Conservation (phyloP, 2,329 filamentous ascomycete genomes). For the Ophiocordyceps polyrhachis-furcata region DNA sequence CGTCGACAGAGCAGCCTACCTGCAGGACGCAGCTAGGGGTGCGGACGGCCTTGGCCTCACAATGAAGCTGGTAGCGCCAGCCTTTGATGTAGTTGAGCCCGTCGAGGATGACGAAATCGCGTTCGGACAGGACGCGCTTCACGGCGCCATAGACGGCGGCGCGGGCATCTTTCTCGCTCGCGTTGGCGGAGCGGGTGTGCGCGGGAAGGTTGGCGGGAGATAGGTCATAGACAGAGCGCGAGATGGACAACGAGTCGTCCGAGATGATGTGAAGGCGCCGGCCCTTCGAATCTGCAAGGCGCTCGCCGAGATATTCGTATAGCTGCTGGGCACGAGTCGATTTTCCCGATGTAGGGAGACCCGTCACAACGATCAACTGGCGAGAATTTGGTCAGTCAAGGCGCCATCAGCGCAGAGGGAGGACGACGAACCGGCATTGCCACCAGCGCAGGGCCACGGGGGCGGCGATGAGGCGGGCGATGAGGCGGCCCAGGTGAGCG, state of each 20-base stretch:
- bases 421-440: slow-evolving; percentile 2
- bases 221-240: slow-evolving; percentile 53
- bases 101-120: slow-evolving; percentile 64
- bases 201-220: slow-evolving; percentile 30
- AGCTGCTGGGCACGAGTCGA: slow-evolving; percentile 49
- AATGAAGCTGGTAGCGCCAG: slow-evolving; percentile 72
- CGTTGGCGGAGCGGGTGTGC: slow-evolving; percentile 50
- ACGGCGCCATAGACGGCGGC: slow-evolving; percentile 60
- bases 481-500: background rate
- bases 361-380: slow-evolving; percentile 48
- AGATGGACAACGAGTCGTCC: slow-evolving; percentile 50
- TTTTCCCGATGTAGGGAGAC: slow-evolving; percentile 51
- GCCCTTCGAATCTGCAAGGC: slow-evolving; percentile 33
- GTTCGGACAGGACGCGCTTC: slow-evolving; percentile 52
- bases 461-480: background rate
- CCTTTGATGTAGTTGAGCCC: slow-evolving; percentile 80
- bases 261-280: slow-evolving; percentile 52
- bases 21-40: slow-evolving; percentile 61
- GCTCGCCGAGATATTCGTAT: slow-evolving; percentile 40
- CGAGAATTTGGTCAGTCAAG: background rate
- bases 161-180: slow-evolving; percentile 64
- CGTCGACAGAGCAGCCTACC: slow-evolving; percentile 36
- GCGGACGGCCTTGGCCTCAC: slow-evolving; percentile 62
- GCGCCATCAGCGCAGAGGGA: background rate
- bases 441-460: background rate